Conservation (phyloP, 2,329 filamentous ascomycete genomes). For the Dothideomycetes sp. region DNA sequence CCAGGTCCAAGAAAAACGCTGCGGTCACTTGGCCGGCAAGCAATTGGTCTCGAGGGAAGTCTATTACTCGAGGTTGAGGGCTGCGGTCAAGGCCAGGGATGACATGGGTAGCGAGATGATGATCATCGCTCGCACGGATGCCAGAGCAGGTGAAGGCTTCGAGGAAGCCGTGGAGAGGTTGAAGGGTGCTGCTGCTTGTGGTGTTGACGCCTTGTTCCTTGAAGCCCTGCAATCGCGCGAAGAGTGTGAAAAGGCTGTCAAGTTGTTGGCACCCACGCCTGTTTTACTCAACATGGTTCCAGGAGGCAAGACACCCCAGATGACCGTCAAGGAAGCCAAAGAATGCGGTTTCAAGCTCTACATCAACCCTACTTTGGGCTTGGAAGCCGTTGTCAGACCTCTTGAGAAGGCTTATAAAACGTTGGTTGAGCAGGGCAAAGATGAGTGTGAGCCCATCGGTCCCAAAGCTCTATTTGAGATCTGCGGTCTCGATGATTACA, state of each 20-base stretch:
- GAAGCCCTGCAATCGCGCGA: conserved; percentile 48
- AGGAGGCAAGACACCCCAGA: conserved; percentile 46
- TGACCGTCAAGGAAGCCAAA: conserved; percentile 44
- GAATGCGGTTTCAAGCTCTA: conserved; percentile 50
- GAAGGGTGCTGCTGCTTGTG: conserved; percentile 38
- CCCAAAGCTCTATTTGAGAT: conserved; percentile 44
- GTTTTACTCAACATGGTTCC: conserved; percentile 51
- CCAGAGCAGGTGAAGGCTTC: conserved; percentile 48
- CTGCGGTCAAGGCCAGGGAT: conserved; percentile 43
- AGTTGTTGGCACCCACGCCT: conserved; percentile 39
- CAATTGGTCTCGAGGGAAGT: conserved; percentile 45
- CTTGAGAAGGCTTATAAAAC: conserved; percentile 20
- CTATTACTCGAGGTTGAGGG: conserved; percentile 49
- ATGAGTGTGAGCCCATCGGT: conserved; percentile 29
- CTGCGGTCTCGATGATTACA: conserved; percentile 43
- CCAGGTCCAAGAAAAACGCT: conserved; percentile 55
- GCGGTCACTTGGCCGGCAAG: conserved; percentile 56
- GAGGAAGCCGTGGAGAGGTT: conserved; percentile 47
- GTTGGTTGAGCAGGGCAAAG: conserved; percentile 32
- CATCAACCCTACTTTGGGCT: conserved; percentile 46
- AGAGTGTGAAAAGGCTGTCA: conserved; percentile 40
- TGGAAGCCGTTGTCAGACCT: conserved; percentile 36
- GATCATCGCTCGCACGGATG: conserved; percentile 57
- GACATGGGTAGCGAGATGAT: conserved; percentile 48
- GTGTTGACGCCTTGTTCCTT: conserved; percentile 52